Evolutionary conservation across 345 rosid genomes (phyloP), one percentile per base, ranked within the genome.

Genomic region (Hirschfeldia incana): DNA sequence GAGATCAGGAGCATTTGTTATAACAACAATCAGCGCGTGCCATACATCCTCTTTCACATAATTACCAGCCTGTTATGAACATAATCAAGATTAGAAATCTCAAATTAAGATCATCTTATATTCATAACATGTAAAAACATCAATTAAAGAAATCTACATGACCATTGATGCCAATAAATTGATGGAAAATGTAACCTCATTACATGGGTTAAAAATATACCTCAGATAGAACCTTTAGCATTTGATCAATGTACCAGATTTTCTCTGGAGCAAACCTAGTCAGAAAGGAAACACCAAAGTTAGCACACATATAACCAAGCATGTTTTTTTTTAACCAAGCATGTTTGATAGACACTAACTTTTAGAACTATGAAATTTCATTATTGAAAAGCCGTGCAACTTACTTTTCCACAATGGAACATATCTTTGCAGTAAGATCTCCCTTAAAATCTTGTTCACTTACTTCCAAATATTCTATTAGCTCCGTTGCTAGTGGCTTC

Each of bases 141-240:
- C 12, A 71, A n/a, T 15, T 59, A 73, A 61, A 11, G 66, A 63
- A 27, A 51, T 36, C 68, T 3, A 62, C 32, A 75, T 61, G 60
- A 11, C 61, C 60, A 37, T 17, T 62, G 79, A 44, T 74, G 67
- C 42, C 3, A 1, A 57, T 39, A 57, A 55, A 46, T 37, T 53
- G 27, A 63, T 46, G 33, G 60, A 44, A 39, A 63, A 44, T 0
- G 69, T 63, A 71, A 60, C 51, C 17, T 68, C 49, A 49, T 46
- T 9, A 51, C 49, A 64, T 49, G 46, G 55, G 63, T 44, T 59
- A 59, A 68, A 34, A 63, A 44, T 71, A 78, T 93, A 95, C 99
- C 97, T 95, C 92, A 49, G 94, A 84, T 61, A 95, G 94, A 89
- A 93, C 98, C 91, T 88, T 95, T 83, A 95, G 90, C 99, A 95